Conservation (phyloP, 208 protist species). For the Leptomonas seymouri region DNA sequence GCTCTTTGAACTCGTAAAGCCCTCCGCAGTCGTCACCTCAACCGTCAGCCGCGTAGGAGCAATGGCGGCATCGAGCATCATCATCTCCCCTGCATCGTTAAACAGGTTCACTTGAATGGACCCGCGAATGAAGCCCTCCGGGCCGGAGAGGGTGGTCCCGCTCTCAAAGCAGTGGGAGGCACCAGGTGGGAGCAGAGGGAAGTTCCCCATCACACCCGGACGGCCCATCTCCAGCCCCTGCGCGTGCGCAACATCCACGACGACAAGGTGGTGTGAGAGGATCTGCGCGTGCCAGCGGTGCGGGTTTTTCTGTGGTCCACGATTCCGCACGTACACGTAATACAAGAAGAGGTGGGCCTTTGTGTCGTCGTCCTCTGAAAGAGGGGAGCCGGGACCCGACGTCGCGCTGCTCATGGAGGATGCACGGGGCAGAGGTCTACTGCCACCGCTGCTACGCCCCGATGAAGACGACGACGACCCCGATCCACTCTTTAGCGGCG, state of each 20-base stretch:
- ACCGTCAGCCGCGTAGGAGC: conserved; percentile 65
- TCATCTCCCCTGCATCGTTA: conserved; percentile 68
- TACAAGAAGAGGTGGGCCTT: conserved; percentile 74
- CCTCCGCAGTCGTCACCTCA: conserved; percentile 27
- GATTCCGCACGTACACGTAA: conserved; percentile 81
- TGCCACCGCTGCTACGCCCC: neutral
- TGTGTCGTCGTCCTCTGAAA: conserved; percentile 12
- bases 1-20: conserved; percentile 16
- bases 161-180: conserved; percentile 80
- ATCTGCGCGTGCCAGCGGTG: conserved; percentile 81
- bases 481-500: conserved; percentile 19
- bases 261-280: conserved; percentile 75
- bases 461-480: neutral
- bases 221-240: conserved; percentile 70
- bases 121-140: conserved; percentile 73
- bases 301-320: conserved; percentile 50
- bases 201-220: conserved; percentile 79
- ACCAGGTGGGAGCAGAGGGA: conserved; percentile 69
- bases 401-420: neutral
- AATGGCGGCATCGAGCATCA: conserved; percentile 72
- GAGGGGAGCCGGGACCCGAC: neutral
- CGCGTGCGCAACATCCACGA: conserved; percentile 52
- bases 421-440: neutral
- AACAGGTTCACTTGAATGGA: conserved; percentile 86
- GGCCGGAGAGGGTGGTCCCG: conserved; percentile 57